Evolutionary conservation across 2,329 filamentous ascomycete genomes (phyloP), one percentile per base, ranked within the genome.

Genomic region (Hyphodiscus sp.): DNA sequence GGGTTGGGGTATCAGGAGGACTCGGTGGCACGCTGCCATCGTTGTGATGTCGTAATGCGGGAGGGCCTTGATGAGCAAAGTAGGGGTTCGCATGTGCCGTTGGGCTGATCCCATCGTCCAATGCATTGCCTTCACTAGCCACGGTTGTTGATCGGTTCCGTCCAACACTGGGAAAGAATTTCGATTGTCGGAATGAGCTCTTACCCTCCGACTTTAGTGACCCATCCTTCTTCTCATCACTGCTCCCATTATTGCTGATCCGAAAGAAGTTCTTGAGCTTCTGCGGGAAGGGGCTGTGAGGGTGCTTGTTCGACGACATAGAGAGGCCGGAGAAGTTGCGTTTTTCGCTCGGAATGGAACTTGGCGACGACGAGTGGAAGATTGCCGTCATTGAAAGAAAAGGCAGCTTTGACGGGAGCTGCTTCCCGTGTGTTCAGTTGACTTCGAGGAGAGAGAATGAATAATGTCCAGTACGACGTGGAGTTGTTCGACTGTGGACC

Each of bases 1-100:
- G 76, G 57, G 82, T 83, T 19, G 92, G 91, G 1, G 91, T 95
- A 69, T 96, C 91, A 45, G 92, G 90, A 29, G 94, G 92, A 57
- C 91, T 95, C 13, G 91, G 90, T 15, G 94, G 91, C 38, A 95
- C 88, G 60, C 91, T 96, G 66, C 86, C 89, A 63, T 94, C 90
- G 70, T 97, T 95, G 74, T 95, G 91, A 74, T 99, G 94, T 68
- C 92, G 86, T 64, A 97, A 77, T 60, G 89, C 89, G 3, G 94
- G 94, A 64, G 91, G 91, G 53, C 94, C 94, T 73, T 99, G 94
- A 69, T 97, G 94, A 61, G 85, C 88, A 71, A 97, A 99, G 73
- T 99, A 99, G 18, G 94, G 94, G 70, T 99, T 99, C 60, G 91
- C 92, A 67, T 92, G 85, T 49, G 91, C 92, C 4, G 91, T 97